Conservation (phyloP, 2,329 filamentous ascomycete genomes). For the Diplodia seriata region DNA sequence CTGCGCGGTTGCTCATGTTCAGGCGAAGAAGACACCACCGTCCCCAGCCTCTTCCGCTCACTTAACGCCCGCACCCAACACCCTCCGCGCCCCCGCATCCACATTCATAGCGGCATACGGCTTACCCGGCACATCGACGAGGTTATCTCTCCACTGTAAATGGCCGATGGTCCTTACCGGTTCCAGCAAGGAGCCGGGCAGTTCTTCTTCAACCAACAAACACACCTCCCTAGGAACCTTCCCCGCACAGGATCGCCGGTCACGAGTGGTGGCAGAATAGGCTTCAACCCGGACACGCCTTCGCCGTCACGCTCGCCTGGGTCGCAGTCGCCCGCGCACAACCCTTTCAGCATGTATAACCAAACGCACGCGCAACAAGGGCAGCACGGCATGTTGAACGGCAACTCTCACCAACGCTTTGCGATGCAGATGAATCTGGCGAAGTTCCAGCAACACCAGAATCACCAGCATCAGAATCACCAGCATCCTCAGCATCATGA, state of each 20-base stretch:
- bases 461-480: slow-evolving; percentile 55
- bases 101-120: slow-evolving; percentile 31
- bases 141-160: slow-evolving; percentile 56
- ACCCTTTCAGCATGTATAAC: slow-evolving; percentile 71
- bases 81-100: slow-evolving; percentile 35
- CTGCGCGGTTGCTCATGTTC: slow-evolving; percentile 50
- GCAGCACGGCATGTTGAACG: slow-evolving; percentile 79
- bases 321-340: slow-evolving; percentile 56
- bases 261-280: slow-evolving; percentile 51
- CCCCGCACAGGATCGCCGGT: slow-evolving; percentile 57
- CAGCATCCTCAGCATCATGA: slow-evolving; percentile 68
- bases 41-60: slow-evolving; percentile 53
- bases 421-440: slow-evolving; percentile 66
- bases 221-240: slow-evolving; percentile 53
- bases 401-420: slow-evolving; percentile 66
- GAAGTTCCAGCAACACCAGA: slow-evolving; percentile 72
- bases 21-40: slow-evolving; percentile 55
- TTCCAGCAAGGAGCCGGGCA: slow-evolving; percentile 68
- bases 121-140: slow-evolving; percentile 23
- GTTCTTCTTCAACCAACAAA: slow-evolving; percentile 62
- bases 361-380: slow-evolving; percentile 70
- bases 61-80: slow-evolving; percentile 44
- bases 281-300: slow-evolving; percentile 58
- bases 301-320: slow-evolving; percentile 66
- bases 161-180: slow-evolving; percentile 72